A percentile compares a stretch with the other conserved stretches of the same genome.
These are phyloP conservation scores for Daldinia decipiens DNA, from an alignment of 495 filamentous ascomycete genomes.

Conservation along the genomic window DNA sequence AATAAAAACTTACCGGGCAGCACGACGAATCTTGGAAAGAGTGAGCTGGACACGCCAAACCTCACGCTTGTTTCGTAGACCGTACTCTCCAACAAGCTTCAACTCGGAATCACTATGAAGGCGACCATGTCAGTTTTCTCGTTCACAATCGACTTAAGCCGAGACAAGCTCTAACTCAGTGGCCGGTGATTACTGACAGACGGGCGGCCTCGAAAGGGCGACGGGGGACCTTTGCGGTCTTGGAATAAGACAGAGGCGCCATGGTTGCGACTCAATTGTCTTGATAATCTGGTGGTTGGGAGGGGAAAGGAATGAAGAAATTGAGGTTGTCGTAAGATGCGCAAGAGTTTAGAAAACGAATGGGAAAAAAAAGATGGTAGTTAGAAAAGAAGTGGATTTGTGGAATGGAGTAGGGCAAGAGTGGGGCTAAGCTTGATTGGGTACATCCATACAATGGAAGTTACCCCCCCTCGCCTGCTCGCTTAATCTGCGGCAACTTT, in stretches of 20 bases:
- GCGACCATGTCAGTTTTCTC: conserved; percentile 56
- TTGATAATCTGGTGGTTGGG: conserved; percentile 34
- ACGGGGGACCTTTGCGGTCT: conserved; percentile 96
- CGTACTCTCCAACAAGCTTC: conserved; percentile 99
- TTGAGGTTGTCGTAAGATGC: conserved; percentile 55
- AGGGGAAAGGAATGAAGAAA: conserved; percentile 35
- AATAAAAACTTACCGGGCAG: conserved; percentile 82
- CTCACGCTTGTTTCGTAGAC: conserved; percentile 99
- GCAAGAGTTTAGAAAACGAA: conserved; percentile 47
- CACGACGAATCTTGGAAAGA: conserved; percentile 99
- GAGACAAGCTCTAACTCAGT: conserved; percentile 98
- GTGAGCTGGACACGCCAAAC: conserved; percentile 99
- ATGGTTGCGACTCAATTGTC: conserved; percentile 49
- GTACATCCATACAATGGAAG: background rate
- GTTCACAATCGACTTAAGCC: conserved; percentile 88
- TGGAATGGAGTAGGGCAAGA: conserved; percentile 48
- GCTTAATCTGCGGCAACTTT: conserved; percentile 40
- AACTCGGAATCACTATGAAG: conserved; percentile 91
- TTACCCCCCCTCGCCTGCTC: conserved; percentile 36
- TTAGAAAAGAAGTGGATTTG: conserved; percentile 54
- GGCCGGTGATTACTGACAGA: conserved; percentile 95
- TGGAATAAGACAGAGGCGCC: conserved; percentile 80
- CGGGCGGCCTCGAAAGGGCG: conserved; percentile 96
- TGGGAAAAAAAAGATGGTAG: conserved; percentile 43
- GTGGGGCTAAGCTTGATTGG: conserved; percentile 26